These are phyloP conservation scores for Diaporthe citri DNA, from an alignment of 2,329 filamentous ascomycete genomes.

Conservation along the genomic window DNA sequence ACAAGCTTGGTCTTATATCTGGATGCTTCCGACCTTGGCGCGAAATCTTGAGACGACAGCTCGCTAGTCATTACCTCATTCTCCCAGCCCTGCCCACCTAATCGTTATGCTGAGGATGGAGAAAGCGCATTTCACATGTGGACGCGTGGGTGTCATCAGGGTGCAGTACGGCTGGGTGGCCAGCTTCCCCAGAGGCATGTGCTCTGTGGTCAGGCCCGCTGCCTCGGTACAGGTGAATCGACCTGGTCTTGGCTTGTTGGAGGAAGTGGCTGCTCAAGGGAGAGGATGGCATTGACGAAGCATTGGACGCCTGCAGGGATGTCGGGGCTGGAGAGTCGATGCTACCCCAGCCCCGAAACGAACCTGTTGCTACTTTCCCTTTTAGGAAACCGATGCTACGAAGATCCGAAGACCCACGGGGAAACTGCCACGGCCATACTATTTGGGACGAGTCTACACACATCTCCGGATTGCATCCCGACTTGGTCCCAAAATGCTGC, in stretches of 20 bases:
- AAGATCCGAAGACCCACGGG: neutral
- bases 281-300: slow-evolving; percentile 12
- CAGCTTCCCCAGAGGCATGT: slow-evolving; percentile 8
- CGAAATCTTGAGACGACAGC: neutral
- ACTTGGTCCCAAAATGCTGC: neutral
- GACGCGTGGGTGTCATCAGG: neutral
- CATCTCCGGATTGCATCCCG: neutral
- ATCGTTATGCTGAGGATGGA: neutral
- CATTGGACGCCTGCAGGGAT: slow-evolving; percentile 5
- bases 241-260: slow-evolving; percentile 13
- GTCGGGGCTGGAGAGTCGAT: neutral
- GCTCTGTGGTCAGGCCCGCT: slow-evolving; percentile 3
- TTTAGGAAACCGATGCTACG: slow-evolving; percentile 22
- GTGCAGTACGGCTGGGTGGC: neutral
- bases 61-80: slow-evolving; percentile 20
- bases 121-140: slow-evolving; percentile 23
- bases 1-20: slow-evolving; percentile 18
- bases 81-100: neutral
- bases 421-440: neutral
- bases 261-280: neutral
- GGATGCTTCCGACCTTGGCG: neutral
- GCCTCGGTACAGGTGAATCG: slow-evolving; percentile 12
- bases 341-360: slow-evolving; percentile 26
- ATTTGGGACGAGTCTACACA: neutral
- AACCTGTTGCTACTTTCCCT: slow-evolving; percentile 18